Base-by-base conservation (phyloP, 495 filamentous ascomycete genomes). In the Hypoxylon trugodes region DNA sequence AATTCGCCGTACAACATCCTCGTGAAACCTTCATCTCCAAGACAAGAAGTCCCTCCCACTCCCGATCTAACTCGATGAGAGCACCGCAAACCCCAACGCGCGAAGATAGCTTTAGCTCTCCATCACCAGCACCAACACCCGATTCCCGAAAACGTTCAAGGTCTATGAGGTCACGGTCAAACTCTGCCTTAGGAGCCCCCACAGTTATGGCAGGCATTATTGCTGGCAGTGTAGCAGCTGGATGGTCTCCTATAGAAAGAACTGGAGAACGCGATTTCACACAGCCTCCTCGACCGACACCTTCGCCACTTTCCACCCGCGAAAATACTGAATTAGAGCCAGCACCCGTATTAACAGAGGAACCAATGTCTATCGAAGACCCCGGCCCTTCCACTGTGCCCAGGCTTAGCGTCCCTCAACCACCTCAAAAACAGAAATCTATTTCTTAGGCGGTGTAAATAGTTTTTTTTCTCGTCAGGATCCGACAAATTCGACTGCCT, bases 201-300 rank as follows among this genome's bases (percentile, higher is more conserved):
- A 87, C 90, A 25, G 91, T 92, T 28, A 90, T 90, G 91, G 89
- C 92, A 19, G 93, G 93, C 60, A 86, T 97, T 43, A 87, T 97
- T 54, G 93, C 92, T 30, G 92, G 91, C 47, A 89, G 89, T 74
- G 87, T 97, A 43, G 91, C 86, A 28, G 84, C 80, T 18, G 91
- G 91, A 36, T 96, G 91, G 92, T 96, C 92, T 43, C 93, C 93
- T 0, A 90, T 95, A 51, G 91, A 92, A 35, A 74, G 76, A 43
- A 25, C 69, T 62, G 60, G 65, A 43, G 62, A 71, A 9, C 61
- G 68, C 16, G 70, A 73, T 21, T 73, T 73, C 38, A 51, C 51
- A 15, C 68, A 65, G 24, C 28, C 38, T 25, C 52, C 60, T 60
- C 70, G 69, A 13, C 58, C 64, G 19, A 59, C 68, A 30, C 70